Conservation (phyloP, 1,284 basidiomycete genomes). For the Moesziomyces aphidis region DNA sequence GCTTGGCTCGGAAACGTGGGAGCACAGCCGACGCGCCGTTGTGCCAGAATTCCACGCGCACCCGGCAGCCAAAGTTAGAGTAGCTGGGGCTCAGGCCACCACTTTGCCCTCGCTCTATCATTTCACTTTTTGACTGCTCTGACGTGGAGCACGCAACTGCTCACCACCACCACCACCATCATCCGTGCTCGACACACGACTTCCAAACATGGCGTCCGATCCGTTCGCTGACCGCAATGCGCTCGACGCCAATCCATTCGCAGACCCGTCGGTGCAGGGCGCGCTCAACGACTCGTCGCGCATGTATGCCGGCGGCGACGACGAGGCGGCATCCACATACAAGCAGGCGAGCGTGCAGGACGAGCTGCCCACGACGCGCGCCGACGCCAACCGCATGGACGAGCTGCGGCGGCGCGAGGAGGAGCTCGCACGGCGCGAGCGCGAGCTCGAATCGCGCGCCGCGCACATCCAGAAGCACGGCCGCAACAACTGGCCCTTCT, state of each 20-base stretch:
- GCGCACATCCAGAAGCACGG: conserved; percentile 83
- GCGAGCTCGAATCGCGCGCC: conserved; percentile 73
- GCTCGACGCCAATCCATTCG: conserved; percentile 68
- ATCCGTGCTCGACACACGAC: too few species aligned
- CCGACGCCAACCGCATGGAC: conserved; percentile 72
- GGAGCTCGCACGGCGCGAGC: conserved; percentile 82
- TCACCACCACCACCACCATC: too few species aligned
- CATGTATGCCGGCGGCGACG: conserved; percentile 48
- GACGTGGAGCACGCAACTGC: too few species aligned
- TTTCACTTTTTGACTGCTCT: too few species aligned
- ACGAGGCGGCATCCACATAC: conserved; percentile 47
- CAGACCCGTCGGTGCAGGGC: conserved; percentile 67
- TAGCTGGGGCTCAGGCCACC: too few species aligned
- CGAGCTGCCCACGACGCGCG: conserved; percentile 37
- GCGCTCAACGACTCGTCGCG: conserved; percentile 54
- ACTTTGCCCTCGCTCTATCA: neutral
- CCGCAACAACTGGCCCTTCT: conserved; percentile 89
- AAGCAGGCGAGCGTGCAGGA: conserved; percentile 28
- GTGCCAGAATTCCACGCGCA: neutral
- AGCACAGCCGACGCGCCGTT: too few species aligned
- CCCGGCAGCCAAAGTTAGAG: neutral
- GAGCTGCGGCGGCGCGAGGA: conserved; percentile 79
- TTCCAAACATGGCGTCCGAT: conserved; percentile 33
- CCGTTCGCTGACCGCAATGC: conserved; percentile 61
- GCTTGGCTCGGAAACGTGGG: too few species aligned